Percentiles rank a stretch among this genome's conserved stretches.
These are phyloP conservation scores for Epichloe sylvatica DNA, from an alignment of 2,329 filamentous ascomycete genomes.

Conservation along the genomic window DNA sequence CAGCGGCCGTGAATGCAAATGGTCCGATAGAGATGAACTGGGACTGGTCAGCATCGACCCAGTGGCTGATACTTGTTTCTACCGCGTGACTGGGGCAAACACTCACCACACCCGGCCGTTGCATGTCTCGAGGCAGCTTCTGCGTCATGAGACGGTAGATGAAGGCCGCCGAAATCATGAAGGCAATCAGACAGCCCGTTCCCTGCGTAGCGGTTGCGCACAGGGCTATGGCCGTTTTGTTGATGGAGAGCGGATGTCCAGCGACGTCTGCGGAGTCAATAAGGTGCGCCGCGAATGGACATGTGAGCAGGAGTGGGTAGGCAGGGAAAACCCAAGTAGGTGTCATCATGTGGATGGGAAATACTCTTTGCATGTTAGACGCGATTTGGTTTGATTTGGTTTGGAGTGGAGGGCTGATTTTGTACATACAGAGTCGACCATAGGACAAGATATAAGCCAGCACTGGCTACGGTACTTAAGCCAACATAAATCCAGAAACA, in stretches of 20 bases:
- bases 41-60: neutral
- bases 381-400: no score
- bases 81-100: neutral
- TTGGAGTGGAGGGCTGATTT: neutral
- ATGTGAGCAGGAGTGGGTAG: constrained; percentile 66
- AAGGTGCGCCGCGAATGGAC: constrained; percentile 53
- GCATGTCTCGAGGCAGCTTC: constrained; percentile 61
- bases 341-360: constrained; percentile 69
- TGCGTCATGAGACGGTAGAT: constrained; percentile 81
- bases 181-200: constrained; percentile 41
- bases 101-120: constrained; percentile 57
- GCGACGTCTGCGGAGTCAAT: constrained; percentile 27
- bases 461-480: constrained; percentile 52
- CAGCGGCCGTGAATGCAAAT: constrained; percentile 42
- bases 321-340: constrained; percentile 80
- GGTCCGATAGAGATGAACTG: constrained; percentile 72
- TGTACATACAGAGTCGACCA: constrained; percentile 43
- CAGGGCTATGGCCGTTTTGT: constrained; percentile 32
- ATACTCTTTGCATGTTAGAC: constrained; percentile 22
- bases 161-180: constrained; percentile 76
- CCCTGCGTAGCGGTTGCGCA: constrained; percentile 38
- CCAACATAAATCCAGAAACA: constrained; percentile 64
- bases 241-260: constrained; percentile 7
- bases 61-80: no score
- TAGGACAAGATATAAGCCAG: constrained; percentile 60